Evolutionary conservation across 2,329 filamentous ascomycete genomes (phyloP), one percentile per base, ranked within the genome.

Genomic region (Epichloe glyceriae): DNA sequence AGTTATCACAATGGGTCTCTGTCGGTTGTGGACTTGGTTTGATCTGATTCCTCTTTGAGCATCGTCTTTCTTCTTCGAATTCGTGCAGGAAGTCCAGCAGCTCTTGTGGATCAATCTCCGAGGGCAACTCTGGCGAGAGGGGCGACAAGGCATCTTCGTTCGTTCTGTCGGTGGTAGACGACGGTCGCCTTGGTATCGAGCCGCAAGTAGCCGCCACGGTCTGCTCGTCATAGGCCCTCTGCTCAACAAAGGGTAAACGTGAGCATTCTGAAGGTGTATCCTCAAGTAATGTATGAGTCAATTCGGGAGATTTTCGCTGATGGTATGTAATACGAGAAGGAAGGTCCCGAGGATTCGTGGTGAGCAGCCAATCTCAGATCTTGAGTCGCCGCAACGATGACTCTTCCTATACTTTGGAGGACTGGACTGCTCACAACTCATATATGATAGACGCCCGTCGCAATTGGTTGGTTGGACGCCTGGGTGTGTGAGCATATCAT

Each of bases 81-180:
- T 52, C 37, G 19, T 47, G 37, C 40, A 52, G 19, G 14, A 54
- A 43, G 17, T 50, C 33, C 12, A 50, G n/a, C 30, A 54, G 34
- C n/a, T 52, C 53, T 46, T 54, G 47, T 11, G 53, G 33, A 33
- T 54, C 46, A 7, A 52, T 30, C 4, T 46, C 38, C 5, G 30
- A 17, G 3, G 46, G 42, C 20, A 47, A 10, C n/a, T 46, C 35
- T 42, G 33, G 22, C 12, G 47, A 52, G 37, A 39, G 17, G 4
- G 37, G 17, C 26, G 35, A 46, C 20, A 22, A 22, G 3, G 22
- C 33, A 19, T 47, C 38, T 7, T 26, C 40, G 10, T 47, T n/a
- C 14, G 26, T 38, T 22, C 10, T 22, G 26, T 30, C 26, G 14
- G 20, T 37, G 8, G 43, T 11, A 33, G 38, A 30, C 26, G 47